Evolutionary conservation across 371 early-diverging fungal species (phyloP).

Genomic region (Polyrhizophydium stewartii): DNA sequence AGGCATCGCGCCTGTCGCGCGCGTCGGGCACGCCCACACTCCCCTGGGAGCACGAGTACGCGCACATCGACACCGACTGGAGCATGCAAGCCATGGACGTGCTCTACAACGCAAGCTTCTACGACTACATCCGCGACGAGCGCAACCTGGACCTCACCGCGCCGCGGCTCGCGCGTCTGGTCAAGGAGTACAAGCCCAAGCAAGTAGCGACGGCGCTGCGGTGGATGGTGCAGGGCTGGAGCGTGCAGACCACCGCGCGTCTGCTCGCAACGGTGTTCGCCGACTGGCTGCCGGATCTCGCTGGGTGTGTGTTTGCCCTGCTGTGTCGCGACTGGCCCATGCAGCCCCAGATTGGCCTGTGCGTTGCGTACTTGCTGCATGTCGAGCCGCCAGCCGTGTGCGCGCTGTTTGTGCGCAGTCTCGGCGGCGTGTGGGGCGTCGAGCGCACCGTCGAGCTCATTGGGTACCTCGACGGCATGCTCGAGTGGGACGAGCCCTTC

Average conservation of each 20-base stretch:
- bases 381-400: constrained; percentile 16
- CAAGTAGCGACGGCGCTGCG: constrained; percentile 28
- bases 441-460: constrained; percentile 19
- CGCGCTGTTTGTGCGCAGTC: constrained; percentile 25
- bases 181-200: constrained; percentile 36
- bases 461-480: constrained; percentile 24
- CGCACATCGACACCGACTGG: constrained; percentile 32
- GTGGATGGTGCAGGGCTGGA: constrained; percentile 37
- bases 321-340: constrained; percentile 17
- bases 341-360: constrained; percentile 25
- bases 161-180: constrained; percentile 20
- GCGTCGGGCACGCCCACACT: too few species aligned
- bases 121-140: constrained; percentile 31
- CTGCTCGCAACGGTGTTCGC: constrained; percentile 24
- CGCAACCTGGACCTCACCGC: constrained; percentile 30
- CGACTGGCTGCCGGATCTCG: constrained; percentile 36
- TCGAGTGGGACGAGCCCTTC: constrained; percentile 18
- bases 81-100: constrained; percentile 36
- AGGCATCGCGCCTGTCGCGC: too few species aligned
- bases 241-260: constrained; percentile 19
- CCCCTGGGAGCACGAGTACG: constrained; percentile 14
- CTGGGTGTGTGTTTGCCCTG: constrained; percentile 20
- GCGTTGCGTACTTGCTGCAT: constrained; percentile 28
- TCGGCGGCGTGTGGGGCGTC: constrained; percentile 20
- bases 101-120: constrained; percentile 30